Evolutionary conservation across 805 yeast genomes (phyloP).

Genomic region (Ascoidea rubescens): DNA sequence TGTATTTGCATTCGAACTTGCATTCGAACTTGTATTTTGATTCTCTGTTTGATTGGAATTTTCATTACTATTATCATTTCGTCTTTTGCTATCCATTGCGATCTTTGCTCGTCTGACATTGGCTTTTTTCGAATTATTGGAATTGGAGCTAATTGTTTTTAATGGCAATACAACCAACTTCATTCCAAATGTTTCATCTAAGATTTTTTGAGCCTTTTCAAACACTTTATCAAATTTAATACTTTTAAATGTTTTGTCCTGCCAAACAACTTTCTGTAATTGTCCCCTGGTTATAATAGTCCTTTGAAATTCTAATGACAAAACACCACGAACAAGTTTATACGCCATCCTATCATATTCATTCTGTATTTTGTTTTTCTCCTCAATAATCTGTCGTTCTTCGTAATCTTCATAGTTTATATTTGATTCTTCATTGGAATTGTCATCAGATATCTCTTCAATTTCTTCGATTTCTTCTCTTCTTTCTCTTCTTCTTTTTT

Average conservation of each 20-base stretch:
- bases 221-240: constrained; percentile 8
- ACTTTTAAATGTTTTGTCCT: constrained; percentile 4
- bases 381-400: too few species aligned
- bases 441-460: too few species aligned
- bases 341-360: constrained; percentile 3
- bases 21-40: neutral
- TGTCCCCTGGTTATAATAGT: constrained; percentile 4
- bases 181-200: constrained; percentile 5
- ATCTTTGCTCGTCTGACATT: too few species aligned
- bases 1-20: neutral
- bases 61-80: neutral
- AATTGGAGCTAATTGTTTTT: neutral
- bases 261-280: constrained; percentile 9
- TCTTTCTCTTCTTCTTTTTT: neutral
- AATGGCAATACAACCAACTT: neutral
- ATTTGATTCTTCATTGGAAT: too few species aligned
- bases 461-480: neutral
- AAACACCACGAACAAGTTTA: constrained; percentile 9
- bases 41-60: neutral
- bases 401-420: too few species aligned
- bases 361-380: too few species aligned
- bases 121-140: too few species aligned
- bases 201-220: constrained; percentile 4
- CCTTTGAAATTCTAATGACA: constrained; percentile 7
- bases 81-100: too few species aligned